Base-by-base conservation (phyloP, 129 eudicot species). In the Helianthus tuberosus region DNA sequence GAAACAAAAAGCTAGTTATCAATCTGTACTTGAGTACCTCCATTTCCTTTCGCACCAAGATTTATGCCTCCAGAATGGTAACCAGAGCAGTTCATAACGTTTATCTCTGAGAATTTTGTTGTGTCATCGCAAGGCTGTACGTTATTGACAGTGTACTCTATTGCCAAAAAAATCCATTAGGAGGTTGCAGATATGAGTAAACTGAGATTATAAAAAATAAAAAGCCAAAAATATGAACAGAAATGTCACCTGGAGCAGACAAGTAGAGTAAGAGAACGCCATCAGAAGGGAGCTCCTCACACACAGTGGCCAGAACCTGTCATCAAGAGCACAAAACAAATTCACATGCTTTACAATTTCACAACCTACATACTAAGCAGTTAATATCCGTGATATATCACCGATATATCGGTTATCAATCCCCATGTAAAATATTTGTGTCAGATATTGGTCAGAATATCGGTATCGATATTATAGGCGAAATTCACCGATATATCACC, bases 271-370 rank as follows among this genome's bases (percentile, higher is more conserved):
- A 68, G 63, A 94, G 89, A 69, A 90, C 75, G 63, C 97, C 99
- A 88, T 94, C 96, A 62, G 89, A 68, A 64, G 96, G 90, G 11
- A 94, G 99, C 75, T 91, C 97, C 85, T 94, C 98, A 77, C 97
- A 94, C 46, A 84, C 79, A 39, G 98, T 90, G 54, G 93, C 97
- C 78, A 94, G 81, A 65, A 94, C 97, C 98, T 94, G 89, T 49
- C 69, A 77, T 46, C 50, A 64, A 52, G n/a, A n/a, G 57, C 70
- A 71, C 27, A 67, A 76, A 71, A 53, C 29, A 71, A 78, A 17
- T 13, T 77, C 65, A 60, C 57, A n/a, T 36, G 48, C 36, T 52
- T 12, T 46, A 17, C n/a, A 58, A 11, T 20, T 76, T 47, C 15
- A 53, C 16, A 54, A 38, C 50, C 27, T 27, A 52, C 54, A 69